Conservation (phyloP, 495 filamentous ascomycete species). For the Xylaria telfairii region DNA sequence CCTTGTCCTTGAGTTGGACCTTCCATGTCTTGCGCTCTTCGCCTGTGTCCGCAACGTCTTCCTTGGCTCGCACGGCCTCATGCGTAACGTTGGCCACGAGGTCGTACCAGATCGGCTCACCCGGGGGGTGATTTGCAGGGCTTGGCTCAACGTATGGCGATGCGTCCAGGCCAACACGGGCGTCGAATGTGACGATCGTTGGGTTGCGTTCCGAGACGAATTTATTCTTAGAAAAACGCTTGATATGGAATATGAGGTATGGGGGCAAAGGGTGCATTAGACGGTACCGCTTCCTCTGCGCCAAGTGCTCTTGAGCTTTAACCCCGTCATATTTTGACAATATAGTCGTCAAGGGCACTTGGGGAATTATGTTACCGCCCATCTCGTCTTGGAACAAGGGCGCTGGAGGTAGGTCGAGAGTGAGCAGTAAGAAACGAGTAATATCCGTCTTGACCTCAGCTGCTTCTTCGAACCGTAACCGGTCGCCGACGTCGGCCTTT, state of each 20-base stretch:
- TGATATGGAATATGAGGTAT: slow-evolving; percentile 93
- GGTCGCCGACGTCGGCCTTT: slow-evolving; percentile 83
- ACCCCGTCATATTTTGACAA: slow-evolving; percentile 94
- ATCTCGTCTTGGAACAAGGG: slow-evolving; percentile 96
- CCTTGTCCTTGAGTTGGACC: slow-evolving; percentile 67
- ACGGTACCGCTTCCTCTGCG: slow-evolving; percentile 84
- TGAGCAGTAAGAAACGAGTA: slow-evolving; percentile 84
- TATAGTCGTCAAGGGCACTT: slow-evolving; percentile 87
- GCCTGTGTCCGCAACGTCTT: slow-evolving; percentile 34
- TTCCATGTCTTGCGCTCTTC: slow-evolving; percentile 73
- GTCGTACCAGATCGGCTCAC: slow-evolving; percentile 94
- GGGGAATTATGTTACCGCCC: slow-evolving; percentile 94
- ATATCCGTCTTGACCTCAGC: slow-evolving; percentile 77
- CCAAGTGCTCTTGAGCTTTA: slow-evolving; percentile 83
- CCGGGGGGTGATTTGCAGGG: slow-evolving; percentile 58
- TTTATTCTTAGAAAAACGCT: slow-evolving; percentile 94
- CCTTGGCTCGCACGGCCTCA: slow-evolving; percentile 77
- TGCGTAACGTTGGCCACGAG: slow-evolving; percentile 96
- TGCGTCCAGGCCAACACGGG: slow-evolving; percentile 77
- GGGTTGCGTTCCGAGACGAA: slow-evolving; percentile 96
- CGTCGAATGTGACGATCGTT: slow-evolving; percentile 95
- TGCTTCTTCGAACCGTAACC: slow-evolving; percentile 92
- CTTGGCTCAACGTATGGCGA: slow-evolving; percentile 75
- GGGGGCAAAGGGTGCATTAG: slow-evolving; percentile 92
- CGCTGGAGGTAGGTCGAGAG: slow-evolving; percentile 87